Conservation (phyloP, 345 rosid genomes). For the Salix purpurea region DNA sequence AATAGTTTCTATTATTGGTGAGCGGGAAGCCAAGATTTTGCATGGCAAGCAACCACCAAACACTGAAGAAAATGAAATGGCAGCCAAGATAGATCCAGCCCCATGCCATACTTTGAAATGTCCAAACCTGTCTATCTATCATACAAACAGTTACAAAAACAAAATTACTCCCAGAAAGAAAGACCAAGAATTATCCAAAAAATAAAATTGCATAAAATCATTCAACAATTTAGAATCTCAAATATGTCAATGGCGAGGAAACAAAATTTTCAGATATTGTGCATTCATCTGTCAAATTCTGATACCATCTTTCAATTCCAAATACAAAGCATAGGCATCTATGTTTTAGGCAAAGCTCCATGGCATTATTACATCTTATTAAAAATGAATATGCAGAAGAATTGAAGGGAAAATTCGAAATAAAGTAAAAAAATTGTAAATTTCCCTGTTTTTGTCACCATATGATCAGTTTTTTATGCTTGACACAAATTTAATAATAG, state of each 20-base stretch:
- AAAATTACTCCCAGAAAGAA: neutral
- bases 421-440: neutral
- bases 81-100: slow-evolving; percentile 86
- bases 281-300: neutral
- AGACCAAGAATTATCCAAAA: neutral
- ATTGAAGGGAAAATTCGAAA: neutral
- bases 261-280: neutral
- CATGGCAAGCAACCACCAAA: slow-evolving; percentile 90
- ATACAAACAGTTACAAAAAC: slow-evolving; percentile 15
- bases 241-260: neutral
- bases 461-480: neutral
- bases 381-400: neutral
- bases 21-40: slow-evolving; percentile 43
- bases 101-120: slow-evolving; percentile 93
- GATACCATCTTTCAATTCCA: neutral
- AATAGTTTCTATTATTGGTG: slow-evolving; percentile 52
- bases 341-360: neutral
- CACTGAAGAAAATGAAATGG: slow-evolving; percentile 90
- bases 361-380: neutral
- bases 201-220: neutral
- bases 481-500: neutral
- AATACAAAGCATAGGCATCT: neutral
- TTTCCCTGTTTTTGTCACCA: neutral
- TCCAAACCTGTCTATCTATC: slow-evolving; percentile 96
- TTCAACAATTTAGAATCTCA: neutral